Evolutionary conservation across 2,329 filamentous ascomycete species (phyloP).

Genomic region (Pyrenophora tritici-repentis): DNA sequence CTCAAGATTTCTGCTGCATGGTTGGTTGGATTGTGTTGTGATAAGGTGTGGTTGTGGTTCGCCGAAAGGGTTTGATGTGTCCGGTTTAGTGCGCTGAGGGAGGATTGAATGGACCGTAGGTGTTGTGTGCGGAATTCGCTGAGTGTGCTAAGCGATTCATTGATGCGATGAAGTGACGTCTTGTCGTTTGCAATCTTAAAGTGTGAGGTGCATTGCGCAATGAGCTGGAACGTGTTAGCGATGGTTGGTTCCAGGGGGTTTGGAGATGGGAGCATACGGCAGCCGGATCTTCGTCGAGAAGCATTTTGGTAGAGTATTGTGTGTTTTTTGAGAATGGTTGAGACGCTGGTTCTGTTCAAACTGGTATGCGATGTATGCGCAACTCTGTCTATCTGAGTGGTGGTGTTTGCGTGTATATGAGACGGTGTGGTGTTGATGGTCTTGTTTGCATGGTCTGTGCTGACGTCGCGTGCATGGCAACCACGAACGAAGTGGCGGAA

Average conservation of each 20-base stretch:
- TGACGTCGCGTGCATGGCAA: conserved; percentile 35
- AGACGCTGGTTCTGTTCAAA: not conserved
- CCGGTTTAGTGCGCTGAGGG: conserved; percentile 66
- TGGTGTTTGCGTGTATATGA: too few species aligned
- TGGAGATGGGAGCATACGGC: conserved; percentile 61
- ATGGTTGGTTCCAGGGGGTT: not conserved
- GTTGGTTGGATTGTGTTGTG: conserved; percentile 74
- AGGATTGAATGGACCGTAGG: conserved; percentile 51
- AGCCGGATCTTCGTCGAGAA: conserved; percentile 91
- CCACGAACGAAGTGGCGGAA: conserved; percentile 20
- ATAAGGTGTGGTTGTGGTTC: conserved; percentile 76
- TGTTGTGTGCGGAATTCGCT: conserved; percentile 81
- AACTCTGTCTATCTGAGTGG: not conserved
- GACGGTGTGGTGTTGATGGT: conserved; percentile 35
- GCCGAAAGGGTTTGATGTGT: conserved; percentile 74
- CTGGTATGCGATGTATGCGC: not conserved
- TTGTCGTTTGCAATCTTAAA: conserved; percentile 95
- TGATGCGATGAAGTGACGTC: conserved; percentile 78
- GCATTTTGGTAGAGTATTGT: conserved; percentile 63
- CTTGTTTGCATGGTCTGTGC: conserved; percentile 39
- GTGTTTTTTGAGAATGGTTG: conserved; percentile 8
- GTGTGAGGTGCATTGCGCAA: conserved; percentile 87
- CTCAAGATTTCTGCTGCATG: conserved; percentile 85
- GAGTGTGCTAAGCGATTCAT: conserved; percentile 81
- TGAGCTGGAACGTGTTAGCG: conserved; percentile 64